phyloP scores from a whole-genome alignment of 139 green algal species.

The Volvox reticuliferus region DNA sequence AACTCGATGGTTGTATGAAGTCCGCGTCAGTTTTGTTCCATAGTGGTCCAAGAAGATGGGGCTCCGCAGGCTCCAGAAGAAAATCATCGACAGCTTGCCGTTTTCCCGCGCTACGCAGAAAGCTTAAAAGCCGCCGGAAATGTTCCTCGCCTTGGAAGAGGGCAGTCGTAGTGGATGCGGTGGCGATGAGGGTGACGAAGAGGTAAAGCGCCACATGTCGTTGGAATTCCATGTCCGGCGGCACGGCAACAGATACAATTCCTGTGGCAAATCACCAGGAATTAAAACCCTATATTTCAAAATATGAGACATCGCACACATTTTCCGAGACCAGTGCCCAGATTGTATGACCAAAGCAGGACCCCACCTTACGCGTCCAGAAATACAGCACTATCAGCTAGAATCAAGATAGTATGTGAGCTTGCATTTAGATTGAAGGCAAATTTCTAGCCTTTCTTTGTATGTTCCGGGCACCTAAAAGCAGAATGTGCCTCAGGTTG shows the following conservation, averaged over 20 bases:
- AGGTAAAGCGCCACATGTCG: neutral
- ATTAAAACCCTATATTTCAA: too few relatives aligned
- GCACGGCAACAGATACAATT: neutral
- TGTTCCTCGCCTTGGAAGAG: neutral
- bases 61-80: neutral
- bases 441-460: too few relatives aligned
- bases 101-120: neutral
- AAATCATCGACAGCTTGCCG: neutral
- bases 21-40: neutral
- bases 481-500: too few relatives aligned
- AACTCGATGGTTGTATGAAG: neutral
- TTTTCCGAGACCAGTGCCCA: too few relatives aligned
- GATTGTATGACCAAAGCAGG: too few relatives aligned
- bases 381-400: too few relatives aligned
- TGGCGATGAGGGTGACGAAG: neutral
- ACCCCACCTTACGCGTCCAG: too few relatives aligned
- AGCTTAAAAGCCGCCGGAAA: neutral
- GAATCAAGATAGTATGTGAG: too few relatives aligned
- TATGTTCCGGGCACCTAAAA: too few relatives aligned
- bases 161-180: neutral
- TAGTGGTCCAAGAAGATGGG: neutral
- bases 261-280: neutral
- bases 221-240: neutral
- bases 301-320: too few relatives aligned
- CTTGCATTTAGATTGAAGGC: too few relatives aligned